A percentile compares a stretch with the other conserved stretches of the same genome.
These are phyloP conservation scores for Sporothrix luriei DNA, from an alignment of 2,329 filamentous ascomycete species.

Conservation along the genomic window DNA sequence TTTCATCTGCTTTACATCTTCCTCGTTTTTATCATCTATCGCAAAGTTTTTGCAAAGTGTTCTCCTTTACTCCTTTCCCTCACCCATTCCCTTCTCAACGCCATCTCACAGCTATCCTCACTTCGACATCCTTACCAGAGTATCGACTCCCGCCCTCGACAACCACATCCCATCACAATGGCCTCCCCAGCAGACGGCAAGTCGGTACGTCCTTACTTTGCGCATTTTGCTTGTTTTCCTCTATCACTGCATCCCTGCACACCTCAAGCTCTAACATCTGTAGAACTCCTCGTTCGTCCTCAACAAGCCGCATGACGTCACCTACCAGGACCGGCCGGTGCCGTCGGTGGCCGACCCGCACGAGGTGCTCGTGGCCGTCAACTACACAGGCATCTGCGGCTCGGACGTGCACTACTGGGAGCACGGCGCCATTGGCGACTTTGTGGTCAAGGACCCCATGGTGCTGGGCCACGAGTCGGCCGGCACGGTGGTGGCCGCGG, in stretches of 20 bases:
- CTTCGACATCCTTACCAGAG: not conserved
- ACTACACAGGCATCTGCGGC: constrained; percentile 87
- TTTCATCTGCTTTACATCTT: constrained; percentile 17
- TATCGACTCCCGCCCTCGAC: not conserved
- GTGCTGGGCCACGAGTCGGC: constrained; percentile 73
- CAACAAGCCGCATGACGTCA: constrained; percentile 71
- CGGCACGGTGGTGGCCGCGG: constrained; percentile 74
- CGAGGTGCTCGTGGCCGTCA: constrained; percentile 79
- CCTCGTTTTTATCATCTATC: not conserved
- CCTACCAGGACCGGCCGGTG: constrained; percentile 73
- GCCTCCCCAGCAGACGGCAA: constrained; percentile 38
- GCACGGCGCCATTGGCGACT: constrained; percentile 84
- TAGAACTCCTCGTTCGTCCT: constrained; percentile 86
- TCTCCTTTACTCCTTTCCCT: not conserved
- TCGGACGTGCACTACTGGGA: constrained; percentile 87
- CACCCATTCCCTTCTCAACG: not conserved
- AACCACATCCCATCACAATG: constrained; percentile 31
- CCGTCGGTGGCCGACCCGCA: constrained; percentile 65
- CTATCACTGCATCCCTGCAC: not conserved
- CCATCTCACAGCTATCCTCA: not conserved
- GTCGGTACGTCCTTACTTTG: constrained; percentile 39
- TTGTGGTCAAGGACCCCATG: constrained; percentile 78
- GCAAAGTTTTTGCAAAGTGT: too few relatives aligned
- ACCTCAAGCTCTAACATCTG: not conserved
- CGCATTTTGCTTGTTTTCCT: not conserved